Evolutionary conservation across 2,329 filamentous ascomycete genomes (phyloP).

Genomic region (Trichoderma arundinaceum): DNA sequence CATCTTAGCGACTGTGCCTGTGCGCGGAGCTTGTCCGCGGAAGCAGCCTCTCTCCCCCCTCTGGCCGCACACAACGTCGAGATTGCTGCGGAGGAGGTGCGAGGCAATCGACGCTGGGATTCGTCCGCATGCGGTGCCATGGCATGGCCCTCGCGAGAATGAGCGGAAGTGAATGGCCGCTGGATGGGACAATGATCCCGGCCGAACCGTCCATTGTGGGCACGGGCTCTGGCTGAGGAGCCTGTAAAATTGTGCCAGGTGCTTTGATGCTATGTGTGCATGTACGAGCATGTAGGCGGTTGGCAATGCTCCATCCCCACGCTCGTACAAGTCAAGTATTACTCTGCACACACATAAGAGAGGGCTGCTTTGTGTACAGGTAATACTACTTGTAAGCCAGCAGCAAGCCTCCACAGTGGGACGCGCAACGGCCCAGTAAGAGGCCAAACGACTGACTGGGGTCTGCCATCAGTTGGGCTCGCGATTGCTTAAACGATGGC

Average conservation of each 20-base stretch:
- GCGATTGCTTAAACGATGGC: slow-evolving; percentile 27
- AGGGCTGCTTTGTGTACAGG: slow-evolving; percentile 23
- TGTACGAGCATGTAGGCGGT: slow-evolving; percentile 24
- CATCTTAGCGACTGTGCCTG: slow-evolving; percentile 7
- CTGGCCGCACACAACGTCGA: slow-evolving; percentile 12
- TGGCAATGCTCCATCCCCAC: slow-evolving; percentile 25
- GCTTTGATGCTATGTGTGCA: slow-evolving; percentile 18
- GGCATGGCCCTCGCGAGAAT: not conserved
- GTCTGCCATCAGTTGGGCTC: slow-evolving; percentile 16
- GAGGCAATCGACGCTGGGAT: slow-evolving; percentile 12
- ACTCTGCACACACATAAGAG: slow-evolving; percentile 12
- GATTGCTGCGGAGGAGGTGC: slow-evolving; percentile 9
- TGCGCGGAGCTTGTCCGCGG: slow-evolving; percentile 15
- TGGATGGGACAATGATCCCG: slow-evolving; percentile 5
- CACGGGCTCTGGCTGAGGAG: slow-evolving; percentile 26
- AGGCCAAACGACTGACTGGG: slow-evolving; percentile 8
- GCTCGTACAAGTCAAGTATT: slow-evolving; percentile 26
- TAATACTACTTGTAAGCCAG: slow-evolving; percentile 24
- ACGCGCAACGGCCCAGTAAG: slow-evolving; percentile 20
- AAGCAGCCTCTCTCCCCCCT: not conserved
- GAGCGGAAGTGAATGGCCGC: slow-evolving; percentile 12
- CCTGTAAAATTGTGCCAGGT: slow-evolving; percentile 30
- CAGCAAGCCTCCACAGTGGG: slow-evolving; percentile 28
- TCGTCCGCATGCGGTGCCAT: slow-evolving; percentile 8
- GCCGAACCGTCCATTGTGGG: slow-evolving; percentile 21